These are phyloP conservation scores for Magnusiomyces starmeri DNA, from an alignment of 1,139 yeast genomes.

Conservation along the genomic window DNA sequence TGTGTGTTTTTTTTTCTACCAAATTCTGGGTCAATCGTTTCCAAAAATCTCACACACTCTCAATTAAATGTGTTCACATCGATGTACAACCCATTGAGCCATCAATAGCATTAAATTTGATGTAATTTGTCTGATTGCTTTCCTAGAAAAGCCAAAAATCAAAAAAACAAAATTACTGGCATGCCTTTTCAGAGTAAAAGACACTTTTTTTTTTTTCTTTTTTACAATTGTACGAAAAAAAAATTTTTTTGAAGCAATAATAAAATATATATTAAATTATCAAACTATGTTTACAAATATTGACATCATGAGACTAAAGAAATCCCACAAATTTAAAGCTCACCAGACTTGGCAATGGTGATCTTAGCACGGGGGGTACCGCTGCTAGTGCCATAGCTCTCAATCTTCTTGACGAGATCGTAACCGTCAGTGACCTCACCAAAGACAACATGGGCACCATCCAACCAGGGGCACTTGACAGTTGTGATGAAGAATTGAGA, in stretches of 20 bases:
- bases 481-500: constrained; percentile 99
- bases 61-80: no score
- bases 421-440: constrained; percentile 93
- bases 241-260: neutral
- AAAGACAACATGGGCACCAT: constrained; percentile 97
- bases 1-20: no score
- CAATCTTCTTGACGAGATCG: constrained; percentile 89
- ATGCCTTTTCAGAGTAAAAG: no score
- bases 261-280: neutral
- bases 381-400: constrained; percentile 71
- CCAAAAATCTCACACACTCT: no score
- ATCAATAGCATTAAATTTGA: no score
- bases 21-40: no score
- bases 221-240: no score
- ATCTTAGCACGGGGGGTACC: constrained; percentile 79
- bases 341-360: constrained; percentile 79
- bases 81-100: no score
- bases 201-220: no score
- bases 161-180: no score
- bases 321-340: constrained; percentile 42
- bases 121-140: no score
- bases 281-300: neutral
- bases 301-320: neutral
- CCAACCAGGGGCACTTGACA: constrained; percentile 93
- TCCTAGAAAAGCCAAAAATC: no score